phyloP scores from a whole-genome alignment of 352 stramenopile species.

The Peronosclerospora sorghi region DNA sequence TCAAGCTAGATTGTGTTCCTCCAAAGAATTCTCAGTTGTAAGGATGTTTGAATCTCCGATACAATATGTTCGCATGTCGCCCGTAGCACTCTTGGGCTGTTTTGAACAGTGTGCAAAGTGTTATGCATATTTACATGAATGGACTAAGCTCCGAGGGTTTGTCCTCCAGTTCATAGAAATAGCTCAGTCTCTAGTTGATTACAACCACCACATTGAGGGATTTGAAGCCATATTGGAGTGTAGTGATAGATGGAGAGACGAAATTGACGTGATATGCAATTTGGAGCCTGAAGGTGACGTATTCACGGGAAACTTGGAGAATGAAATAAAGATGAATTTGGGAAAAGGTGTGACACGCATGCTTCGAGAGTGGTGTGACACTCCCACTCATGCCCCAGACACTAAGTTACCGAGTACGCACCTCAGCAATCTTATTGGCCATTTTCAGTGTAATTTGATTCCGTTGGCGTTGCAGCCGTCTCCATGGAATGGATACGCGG shows the following conservation, averaged over 20 bases:
- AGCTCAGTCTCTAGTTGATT: constrained; percentile 13
- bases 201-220: constrained; percentile 10
- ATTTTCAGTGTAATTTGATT: constrained; percentile 13
- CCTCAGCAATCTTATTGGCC: constrained; percentile 1
- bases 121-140: constrained; percentile 31
- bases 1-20: background rate
- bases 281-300: constrained; percentile 12
- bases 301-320: background rate
- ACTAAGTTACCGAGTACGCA: background rate
- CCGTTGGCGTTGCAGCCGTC: constrained; percentile 22
- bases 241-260: constrained; percentile 24
- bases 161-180: constrained; percentile 18
- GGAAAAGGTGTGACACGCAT: constrained; percentile 3
- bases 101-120: constrained; percentile 42
- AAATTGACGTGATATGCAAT: constrained; percentile 19
- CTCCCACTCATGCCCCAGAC: constrained; percentile 12
- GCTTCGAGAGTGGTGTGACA: constrained; percentile 20
- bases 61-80: constrained; percentile 25
- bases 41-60: constrained; percentile 23
- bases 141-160: constrained; percentile 28
- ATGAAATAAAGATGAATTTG: background rate
- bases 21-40: background rate
- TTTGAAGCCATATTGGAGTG: constrained; percentile 25
- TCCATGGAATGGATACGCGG: constrained; percentile 20
- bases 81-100: constrained; percentile 24